Base-by-base conservation (phyloP, 371 early-diverging fungal species). In the Rhizopus stolonifer region DNA sequence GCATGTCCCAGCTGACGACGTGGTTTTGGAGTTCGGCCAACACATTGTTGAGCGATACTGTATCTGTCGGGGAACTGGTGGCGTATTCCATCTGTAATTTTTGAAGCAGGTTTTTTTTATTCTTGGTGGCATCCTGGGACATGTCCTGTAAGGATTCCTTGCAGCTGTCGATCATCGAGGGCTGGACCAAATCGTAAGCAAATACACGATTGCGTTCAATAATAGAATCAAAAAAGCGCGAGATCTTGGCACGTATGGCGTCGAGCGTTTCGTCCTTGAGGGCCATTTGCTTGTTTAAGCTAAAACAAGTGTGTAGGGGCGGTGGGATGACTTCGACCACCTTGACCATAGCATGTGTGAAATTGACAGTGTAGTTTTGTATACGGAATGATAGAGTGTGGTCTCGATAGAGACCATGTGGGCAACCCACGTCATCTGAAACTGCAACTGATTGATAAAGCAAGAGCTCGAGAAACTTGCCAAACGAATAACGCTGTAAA, bases 401-500 rank as follows among this genome's bases (percentile, higher is more conserved):
- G 36, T 92, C 84, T 1, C 81, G 77, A 55, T 88, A 85, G 25
- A 94, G 66, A 34, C 87, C 86, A 60, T 98, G 96, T 0, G 80
- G 69, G 54, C 98, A 98, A 6, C 85, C 81, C 15, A 33, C 17
- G 18, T 50, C 23, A 10, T 25, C 43, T 18, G 51, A 54, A 13
- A 61, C 69, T 10, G 85, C 40, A 38, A 70, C 69, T 1, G 77
- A 72, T 50, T 85, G 85, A 70, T 96, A 94, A 49, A 93, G 92
- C 4, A 86, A 71, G 4, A 93, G 72, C 64, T 98, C 98, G 36
- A 98, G 64, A 54, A 90, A 96, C 70, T 96, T 96, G 19, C 96
- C 98, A 77, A 95, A 94, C 9, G 96, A 96, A 55, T 88, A 91
- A 46, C 89, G 84, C 84, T 91, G 92, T n/a, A 92, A 78, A 19